These are phyloP conservation scores for Cercospora sojina DNA, from an alignment of 2,329 filamentous ascomycete genomes.

Conservation along the genomic window DNA sequence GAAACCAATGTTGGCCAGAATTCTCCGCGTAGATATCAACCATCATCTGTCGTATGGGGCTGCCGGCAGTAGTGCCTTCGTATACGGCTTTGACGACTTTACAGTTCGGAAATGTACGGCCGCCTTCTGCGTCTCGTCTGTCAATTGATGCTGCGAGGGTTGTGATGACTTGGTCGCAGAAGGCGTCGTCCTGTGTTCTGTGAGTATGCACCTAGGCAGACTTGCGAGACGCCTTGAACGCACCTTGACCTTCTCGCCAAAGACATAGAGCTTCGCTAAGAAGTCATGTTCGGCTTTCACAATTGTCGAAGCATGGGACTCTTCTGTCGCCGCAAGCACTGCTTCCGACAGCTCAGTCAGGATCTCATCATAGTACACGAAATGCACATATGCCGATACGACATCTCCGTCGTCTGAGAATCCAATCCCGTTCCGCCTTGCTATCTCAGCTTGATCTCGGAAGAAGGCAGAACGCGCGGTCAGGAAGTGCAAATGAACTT, in stretches of 20 bases:
- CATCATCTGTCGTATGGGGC: constrained; percentile 5
- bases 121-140: background rate
- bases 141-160: constrained; percentile 2
- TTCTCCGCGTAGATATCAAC: constrained; percentile 6
- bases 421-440: background rate
- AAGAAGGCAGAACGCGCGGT: constrained; percentile 4
- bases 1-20: background rate
- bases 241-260: constrained; percentile 5
- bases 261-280: constrained; percentile 8
- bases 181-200: constrained; percentile 2
- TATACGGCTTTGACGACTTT: constrained; percentile 5
- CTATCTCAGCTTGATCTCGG: background rate
- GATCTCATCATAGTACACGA: constrained; percentile 1
- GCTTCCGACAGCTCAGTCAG: constrained; percentile 4
- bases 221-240: background rate
- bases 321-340: background rate
- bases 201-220: background rate
- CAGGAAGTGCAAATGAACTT: constrained; percentile 2
- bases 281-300: constrained; percentile 6
- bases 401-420: constrained; percentile 11
- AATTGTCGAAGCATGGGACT: background rate
- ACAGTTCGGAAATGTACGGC: background rate
- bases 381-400: constrained; percentile 12
- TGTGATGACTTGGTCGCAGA: constrained; percentile 11
- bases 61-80: constrained; percentile 2